These are phyloP conservation scores for Lactifluus hygrophoroides DNA, from an alignment of 768 basidiomycete genomes.

Conservation along the genomic window DNA sequence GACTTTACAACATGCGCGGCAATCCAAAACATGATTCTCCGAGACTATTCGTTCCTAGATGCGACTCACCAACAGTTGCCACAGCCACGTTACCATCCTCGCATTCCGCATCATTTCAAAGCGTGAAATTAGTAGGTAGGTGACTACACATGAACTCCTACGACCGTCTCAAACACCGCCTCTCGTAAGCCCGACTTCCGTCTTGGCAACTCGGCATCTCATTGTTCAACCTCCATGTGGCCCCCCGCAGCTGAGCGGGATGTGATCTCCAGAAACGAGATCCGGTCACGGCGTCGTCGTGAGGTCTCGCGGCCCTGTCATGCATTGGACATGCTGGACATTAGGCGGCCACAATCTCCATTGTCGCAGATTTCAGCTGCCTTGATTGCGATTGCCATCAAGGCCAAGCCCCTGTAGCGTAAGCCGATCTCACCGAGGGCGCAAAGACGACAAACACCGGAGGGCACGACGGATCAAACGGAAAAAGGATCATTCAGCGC, in stretches of 20 bases:
- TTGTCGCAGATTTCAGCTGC: background rate
- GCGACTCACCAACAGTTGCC: background rate
- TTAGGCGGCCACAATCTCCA: background rate
- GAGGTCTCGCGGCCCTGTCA: background rate
- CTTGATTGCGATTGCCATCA: background rate
- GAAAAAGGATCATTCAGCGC: background rate
- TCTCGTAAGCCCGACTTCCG: background rate
- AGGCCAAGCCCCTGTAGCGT: background rate
- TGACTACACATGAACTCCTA: background rate
- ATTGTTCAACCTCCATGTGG: background rate
- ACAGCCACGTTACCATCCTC: background rate
- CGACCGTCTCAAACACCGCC: background rate
- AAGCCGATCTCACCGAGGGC: background rate
- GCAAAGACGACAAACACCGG: background rate
- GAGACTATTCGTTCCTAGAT: background rate
- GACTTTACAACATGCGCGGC: background rate
- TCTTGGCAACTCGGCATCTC: background rate
- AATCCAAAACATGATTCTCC: background rate
- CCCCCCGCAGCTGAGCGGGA: no score
- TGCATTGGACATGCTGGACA: background rate
- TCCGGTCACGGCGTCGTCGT: background rate
- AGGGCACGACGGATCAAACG: background rate
- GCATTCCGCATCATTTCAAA: background rate
- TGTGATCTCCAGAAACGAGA: background rate
- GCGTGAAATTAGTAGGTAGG: no score